phyloP scores from a whole-genome alignment of 768 basidiomycete genomes.

The Infundibulicybe gibba region DNA sequence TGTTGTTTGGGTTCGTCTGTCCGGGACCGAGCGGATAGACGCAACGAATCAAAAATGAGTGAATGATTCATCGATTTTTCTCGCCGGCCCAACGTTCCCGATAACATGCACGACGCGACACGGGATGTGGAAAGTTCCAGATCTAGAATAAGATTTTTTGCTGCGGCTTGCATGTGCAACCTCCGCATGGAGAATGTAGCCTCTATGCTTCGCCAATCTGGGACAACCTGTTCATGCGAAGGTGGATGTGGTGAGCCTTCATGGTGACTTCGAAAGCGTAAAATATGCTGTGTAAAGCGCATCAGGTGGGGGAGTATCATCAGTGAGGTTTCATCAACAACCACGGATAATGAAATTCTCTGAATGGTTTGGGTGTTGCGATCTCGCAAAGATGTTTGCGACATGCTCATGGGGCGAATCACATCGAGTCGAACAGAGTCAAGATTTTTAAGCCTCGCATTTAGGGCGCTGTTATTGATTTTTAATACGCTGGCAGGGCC shows the following conservation, averaged over 20 bases:
- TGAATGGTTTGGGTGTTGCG: slow-evolving; percentile 23
- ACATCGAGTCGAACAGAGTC: slow-evolving; percentile 16
- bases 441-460: not conserved
- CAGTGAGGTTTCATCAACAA: slow-evolving; percentile 37
- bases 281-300: slow-evolving; percentile 50
- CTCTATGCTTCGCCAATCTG: slow-evolving; percentile 23
- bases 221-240: not conserved
- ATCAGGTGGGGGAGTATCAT: slow-evolving; percentile 55
- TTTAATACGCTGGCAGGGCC: too few species aligned
- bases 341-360: slow-evolving; percentile 30
- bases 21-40: slow-evolving; percentile 57
- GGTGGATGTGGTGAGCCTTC: slow-evolving; percentile 1
- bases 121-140: slow-evolving; percentile 42
- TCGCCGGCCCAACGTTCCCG: slow-evolving; percentile 18
- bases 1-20: slow-evolving; percentile 30
- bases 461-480: not conserved
- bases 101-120: slow-evolving; percentile 30
- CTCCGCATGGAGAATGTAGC: slow-evolving; percentile 36
- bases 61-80: slow-evolving; percentile 45
- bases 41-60: slow-evolving; percentile 45
- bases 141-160: slow-evolving; percentile 68
- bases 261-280: slow-evolving; percentile 46
- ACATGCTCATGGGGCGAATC: slow-evolving; percentile 25
- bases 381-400: slow-evolving; percentile 42
- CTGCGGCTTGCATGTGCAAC: slow-evolving; percentile 58